Percentiles rank a stretch among this genome's conserved stretches.
Conservation (phyloP, 768 basidiomycete genomes). For the Tricholoma matsutake region DNA sequence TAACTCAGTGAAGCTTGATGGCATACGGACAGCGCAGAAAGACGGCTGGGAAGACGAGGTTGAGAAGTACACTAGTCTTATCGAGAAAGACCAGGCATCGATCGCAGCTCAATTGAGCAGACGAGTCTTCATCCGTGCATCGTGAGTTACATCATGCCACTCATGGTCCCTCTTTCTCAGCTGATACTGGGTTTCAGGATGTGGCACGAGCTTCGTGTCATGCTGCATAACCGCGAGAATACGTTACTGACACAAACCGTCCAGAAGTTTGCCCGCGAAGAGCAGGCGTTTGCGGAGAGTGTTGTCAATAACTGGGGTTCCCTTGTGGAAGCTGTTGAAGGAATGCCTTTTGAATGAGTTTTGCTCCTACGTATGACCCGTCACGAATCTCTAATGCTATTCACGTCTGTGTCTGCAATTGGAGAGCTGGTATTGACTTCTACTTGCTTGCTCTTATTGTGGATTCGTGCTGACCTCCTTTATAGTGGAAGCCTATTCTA, state of each 20-base stretch:
- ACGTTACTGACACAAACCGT: slow-evolving; percentile 71
- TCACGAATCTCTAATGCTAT: background rate
- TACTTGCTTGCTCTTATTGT: background rate
- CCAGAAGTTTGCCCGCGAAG: slow-evolving; percentile 71
- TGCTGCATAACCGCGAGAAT: slow-evolving; percentile 89
- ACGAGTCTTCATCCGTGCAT: slow-evolving; percentile 84
- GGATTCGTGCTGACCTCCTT: too few species aligned
- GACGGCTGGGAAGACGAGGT: slow-evolving; percentile 86
- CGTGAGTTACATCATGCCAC: slow-evolving; percentile 43
- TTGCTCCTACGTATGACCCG: background rate
- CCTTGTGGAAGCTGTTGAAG: slow-evolving; percentile 63
- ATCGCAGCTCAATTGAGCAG: slow-evolving; percentile 74
- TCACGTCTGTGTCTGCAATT: background rate
- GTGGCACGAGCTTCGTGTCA: slow-evolving; percentile 95
- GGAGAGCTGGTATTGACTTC: too few species aligned
- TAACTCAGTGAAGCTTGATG: slow-evolving; percentile 73
- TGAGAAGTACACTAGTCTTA: slow-evolving; percentile 64
- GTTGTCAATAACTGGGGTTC: slow-evolving; percentile 73
- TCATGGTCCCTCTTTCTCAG: background rate
- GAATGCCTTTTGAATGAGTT: slow-evolving; percentile 79
- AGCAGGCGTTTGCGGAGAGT: slow-evolving; percentile 62
- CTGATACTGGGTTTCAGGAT: slow-evolving; percentile 46
- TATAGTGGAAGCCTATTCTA: too few species aligned
- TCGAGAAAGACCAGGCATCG: slow-evolving; percentile 84
- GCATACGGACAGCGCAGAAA: slow-evolving; percentile 63